Percentiles rank a stretch among this genome's conserved stretches.
phyloP scores from a whole-genome alignment of 2,329 filamentous ascomycete species.

The Colletotrichum trifolii region DNA sequence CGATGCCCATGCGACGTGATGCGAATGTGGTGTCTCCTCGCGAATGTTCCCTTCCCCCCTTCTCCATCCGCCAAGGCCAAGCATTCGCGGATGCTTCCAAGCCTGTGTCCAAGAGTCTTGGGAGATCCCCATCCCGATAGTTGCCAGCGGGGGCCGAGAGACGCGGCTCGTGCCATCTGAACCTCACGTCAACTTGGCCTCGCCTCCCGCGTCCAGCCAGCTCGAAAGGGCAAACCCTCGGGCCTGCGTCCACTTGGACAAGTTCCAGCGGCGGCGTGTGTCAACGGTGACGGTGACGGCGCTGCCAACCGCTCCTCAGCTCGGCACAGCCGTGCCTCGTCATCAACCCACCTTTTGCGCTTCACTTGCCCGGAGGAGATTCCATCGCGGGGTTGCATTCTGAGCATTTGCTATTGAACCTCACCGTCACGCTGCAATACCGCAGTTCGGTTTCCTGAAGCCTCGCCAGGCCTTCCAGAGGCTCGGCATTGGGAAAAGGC shows the following conservation, averaged over 20 bases:
- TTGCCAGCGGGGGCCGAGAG: conserved; percentile 26
- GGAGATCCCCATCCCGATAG: conserved; percentile 28
- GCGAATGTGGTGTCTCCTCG: too few species aligned
- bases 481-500: too few species aligned
- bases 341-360: conserved; percentile 27
- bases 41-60: background rate
- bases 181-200: conserved; percentile 13
- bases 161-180: conserved; percentile 36
- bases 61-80: conserved; percentile 8
- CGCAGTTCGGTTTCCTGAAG: too few species aligned
- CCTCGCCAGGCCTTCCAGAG: too few species aligned
- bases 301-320: conserved; percentile 18
- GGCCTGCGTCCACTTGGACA: too few species aligned
- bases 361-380: conserved; percentile 16
- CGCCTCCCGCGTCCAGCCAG: too few species aligned
- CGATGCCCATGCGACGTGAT: background rate
- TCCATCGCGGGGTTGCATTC: background rate
- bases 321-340: conserved; percentile 33
- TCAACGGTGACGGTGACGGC: background rate
- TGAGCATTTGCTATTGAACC: background rate
- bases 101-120: conserved; percentile 32
- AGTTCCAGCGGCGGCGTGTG: too few species aligned
- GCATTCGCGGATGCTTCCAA: conserved; percentile 15
- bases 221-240: too few species aligned
- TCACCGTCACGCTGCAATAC: background rate